Conservation (phyloP, 1,284 basidiomycete genomes). For the Rhodotorula sp. region DNA sequence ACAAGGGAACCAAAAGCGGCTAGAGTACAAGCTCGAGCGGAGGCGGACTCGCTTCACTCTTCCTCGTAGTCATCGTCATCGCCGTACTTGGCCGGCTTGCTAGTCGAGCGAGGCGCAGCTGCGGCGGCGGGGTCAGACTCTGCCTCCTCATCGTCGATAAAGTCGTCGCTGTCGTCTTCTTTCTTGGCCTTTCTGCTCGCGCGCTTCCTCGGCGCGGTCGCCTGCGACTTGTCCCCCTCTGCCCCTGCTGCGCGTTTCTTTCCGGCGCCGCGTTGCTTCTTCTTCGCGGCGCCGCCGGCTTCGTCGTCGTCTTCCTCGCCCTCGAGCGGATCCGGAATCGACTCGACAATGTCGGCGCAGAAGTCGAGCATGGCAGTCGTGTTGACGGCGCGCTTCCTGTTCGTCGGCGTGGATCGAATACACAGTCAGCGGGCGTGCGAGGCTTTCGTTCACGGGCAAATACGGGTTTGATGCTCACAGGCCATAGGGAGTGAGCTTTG, state of each 20-base stretch:
- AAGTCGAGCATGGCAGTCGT: constrained; percentile 90
- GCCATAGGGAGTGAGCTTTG: constrained; percentile 91
- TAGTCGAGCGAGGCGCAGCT: not conserved
- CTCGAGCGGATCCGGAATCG: constrained; percentile 75
- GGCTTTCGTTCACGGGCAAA: not conserved
- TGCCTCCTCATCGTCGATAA: constrained; percentile 14
- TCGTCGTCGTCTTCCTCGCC: constrained; percentile 54
- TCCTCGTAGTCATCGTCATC: constrained; percentile 9
- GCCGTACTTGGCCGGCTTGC: not conserved
- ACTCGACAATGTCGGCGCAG: constrained; percentile 88
- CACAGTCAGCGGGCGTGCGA: not conserved
- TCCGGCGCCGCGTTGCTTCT: constrained; percentile 33
- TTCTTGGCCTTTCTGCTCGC: constrained; percentile 7
- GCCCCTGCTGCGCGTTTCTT: constrained; percentile 48
- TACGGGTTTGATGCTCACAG: constrained; percentile 62
- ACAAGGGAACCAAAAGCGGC: not conserved
- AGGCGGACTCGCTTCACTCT: not conserved
- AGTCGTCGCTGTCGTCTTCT: constrained; percentile 22
- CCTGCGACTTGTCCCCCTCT: constrained; percentile 23
- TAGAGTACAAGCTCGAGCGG: not conserved
- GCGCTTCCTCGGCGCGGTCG: constrained; percentile 44
- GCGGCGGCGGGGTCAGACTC: not conserved
- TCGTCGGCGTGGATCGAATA: not conserved
- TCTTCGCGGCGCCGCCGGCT: constrained; percentile 54
- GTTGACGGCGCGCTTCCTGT: constrained; percentile 89